These are phyloP conservation scores for Globisporangium acanthophoron DNA, from an alignment of 352 stramenopile genomes.

Conservation along the genomic window DNA sequence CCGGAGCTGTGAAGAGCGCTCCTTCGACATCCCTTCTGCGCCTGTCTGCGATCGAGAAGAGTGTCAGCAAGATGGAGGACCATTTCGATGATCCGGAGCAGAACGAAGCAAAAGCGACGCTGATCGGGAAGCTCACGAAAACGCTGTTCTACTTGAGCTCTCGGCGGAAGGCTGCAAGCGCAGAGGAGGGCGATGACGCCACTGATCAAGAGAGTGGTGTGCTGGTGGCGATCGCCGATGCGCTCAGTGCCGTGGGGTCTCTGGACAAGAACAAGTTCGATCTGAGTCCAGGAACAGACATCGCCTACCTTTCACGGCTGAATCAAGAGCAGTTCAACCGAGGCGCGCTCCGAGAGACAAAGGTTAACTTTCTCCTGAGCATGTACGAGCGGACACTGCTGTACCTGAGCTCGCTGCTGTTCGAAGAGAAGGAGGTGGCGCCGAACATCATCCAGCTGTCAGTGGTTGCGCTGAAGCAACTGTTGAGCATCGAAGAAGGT, in stretches of 20 bases:
- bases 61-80: constrained; percentile 10
- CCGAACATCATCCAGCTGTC: constrained; percentile 37
- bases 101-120: background rate
- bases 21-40: constrained; percentile 10
- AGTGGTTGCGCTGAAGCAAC: constrained; percentile 38
- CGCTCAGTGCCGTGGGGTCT: constrained; percentile 58
- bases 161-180: background rate
- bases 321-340: constrained; percentile 57
- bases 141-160: constrained; percentile 51
- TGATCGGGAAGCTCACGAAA: constrained; percentile 40
- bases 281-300: constrained; percentile 45
- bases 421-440: constrained; percentile 30
- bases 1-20: background rate
- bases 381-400: constrained; percentile 64
- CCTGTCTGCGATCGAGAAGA: constrained; percentile 10
- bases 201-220: constrained; percentile 5
- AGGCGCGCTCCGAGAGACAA: constrained; percentile 44
- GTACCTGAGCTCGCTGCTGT: constrained; percentile 62
- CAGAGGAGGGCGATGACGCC: background rate
- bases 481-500: constrained; percentile 42
- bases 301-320: constrained; percentile 40
- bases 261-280: constrained; percentile 56
- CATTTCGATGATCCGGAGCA: constrained; percentile 4
- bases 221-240: constrained; percentile 38
- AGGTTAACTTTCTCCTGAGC: constrained; percentile 29